Evolutionary conservation across 495 filamentous ascomycete genomes (phyloP), one percentile per base, ranked within the genome.

Genomic region (Aspergillus bridgeri): DNA sequence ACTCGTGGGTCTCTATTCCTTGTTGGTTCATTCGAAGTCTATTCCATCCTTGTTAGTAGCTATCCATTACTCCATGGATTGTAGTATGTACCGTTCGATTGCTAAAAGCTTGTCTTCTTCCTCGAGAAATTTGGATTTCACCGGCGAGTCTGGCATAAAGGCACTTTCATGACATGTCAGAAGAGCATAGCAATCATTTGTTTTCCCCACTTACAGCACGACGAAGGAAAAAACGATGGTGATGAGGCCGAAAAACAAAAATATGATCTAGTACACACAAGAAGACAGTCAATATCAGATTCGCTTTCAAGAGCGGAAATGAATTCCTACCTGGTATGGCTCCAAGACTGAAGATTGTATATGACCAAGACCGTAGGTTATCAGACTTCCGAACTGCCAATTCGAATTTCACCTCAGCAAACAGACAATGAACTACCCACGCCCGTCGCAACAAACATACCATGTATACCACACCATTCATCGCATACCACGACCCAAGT

Each of bases 21-120:
- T 83, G 82, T 56, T 86, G 83, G 54, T 86, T 86, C 76, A 80
- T 81, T n/a, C 82, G 77, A n/a, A 85, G 73, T 58, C 80, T 75
- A 53, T 7, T 24, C 9, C 15, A 21, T 42, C 23, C 45, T 9
- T 29, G 9, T 38, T 15, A 38, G 33, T 11, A 38, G 33, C 9
- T 38, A 13, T 15, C 9, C 33, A 38, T 2, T 38, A 38, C 3
- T 38, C 33, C 5, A 38, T 38, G 11, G 13, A 1, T 38, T 38
- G 33, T 8, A 8, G 17, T 24, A 8, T 22, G n/a, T 62, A 73
- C 72, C 84, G 69, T 60, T 87, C 84, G 20, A 88, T 80, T 0
- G 84, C 80, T 44, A 86, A 69, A 0, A 85, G 66, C 57, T 83
- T 85, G 62, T 88, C 84, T 46, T 83, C 76, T 57, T 81, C 76